phyloP scores from a whole-genome alignment of 768 basidiomycete species.

The Auricularia heimuer region DNA sequence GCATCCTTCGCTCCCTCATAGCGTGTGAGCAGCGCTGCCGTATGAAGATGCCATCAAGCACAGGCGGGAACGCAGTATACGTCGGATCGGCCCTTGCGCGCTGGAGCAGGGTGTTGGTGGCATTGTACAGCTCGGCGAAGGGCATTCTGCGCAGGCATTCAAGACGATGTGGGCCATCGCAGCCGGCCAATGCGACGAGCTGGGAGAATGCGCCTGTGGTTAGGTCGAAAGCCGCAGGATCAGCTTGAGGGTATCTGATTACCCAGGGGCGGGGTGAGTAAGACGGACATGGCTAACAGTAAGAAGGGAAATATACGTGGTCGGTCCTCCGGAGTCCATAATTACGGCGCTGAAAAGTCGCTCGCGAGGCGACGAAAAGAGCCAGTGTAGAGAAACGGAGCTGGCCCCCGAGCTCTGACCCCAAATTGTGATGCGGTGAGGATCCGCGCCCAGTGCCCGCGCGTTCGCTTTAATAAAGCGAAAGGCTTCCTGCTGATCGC shows the following conservation, averaged over 20 bases:
- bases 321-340: constrained; percentile 31
- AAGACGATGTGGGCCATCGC: constrained; percentile 19
- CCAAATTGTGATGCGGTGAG: constrained; percentile 35
- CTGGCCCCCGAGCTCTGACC: constrained; percentile 51
- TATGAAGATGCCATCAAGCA: background rate
- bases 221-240: no score
- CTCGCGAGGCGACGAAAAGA: constrained; percentile 15
- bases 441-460: constrained; percentile 21
- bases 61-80: background rate
- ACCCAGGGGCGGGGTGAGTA: constrained; percentile 20
- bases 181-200: no score
- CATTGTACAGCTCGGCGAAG: constrained; percentile 21
- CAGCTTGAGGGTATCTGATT: constrained; percentile 12
- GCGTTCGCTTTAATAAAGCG: constrained; percentile 24
- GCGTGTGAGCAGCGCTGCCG: background rate
- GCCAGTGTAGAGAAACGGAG: constrained; percentile 29
- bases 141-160: constrained; percentile 23
- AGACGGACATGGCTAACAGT: no score
- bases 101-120: background rate
- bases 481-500: constrained; percentile 28
- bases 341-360: constrained; percentile 22
- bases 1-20: background rate
- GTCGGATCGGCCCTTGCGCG: background rate
- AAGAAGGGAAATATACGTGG: constrained; percentile 10
- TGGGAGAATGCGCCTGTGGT: no score